Evolutionary conservation across 371 early-diverging fungal genomes (phyloP).

Genomic region (Mortierella sp.): DNA sequence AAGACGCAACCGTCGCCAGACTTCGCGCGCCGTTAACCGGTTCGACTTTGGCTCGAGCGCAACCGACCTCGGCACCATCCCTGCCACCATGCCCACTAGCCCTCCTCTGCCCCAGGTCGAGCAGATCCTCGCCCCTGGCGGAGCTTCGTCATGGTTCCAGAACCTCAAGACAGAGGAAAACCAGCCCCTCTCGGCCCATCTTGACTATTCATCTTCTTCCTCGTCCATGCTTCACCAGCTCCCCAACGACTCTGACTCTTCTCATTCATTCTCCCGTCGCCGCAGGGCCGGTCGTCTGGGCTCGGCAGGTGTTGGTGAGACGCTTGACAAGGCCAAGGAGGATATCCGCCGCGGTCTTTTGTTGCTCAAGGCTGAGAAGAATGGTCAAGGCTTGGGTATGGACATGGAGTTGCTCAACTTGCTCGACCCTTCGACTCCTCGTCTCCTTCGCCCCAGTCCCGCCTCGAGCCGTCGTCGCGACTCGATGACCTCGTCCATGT

Average conservation of each 20-base stretch:
- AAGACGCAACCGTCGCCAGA: constrained; percentile 39
- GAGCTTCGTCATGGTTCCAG: constrained; percentile 50
- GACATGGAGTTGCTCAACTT: constrained; percentile 51
- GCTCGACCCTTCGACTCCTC: constrained; percentile 55
- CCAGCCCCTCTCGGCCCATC: constrained; percentile 36
- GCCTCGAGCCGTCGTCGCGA: constrained; percentile 38
- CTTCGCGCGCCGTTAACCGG: constrained; percentile 30
- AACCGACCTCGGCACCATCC: constrained; percentile 13
- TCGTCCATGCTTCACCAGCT: constrained; percentile 26
- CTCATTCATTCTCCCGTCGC: constrained; percentile 36
- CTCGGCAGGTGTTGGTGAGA: constrained; percentile 59
- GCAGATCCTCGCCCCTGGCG: constrained; percentile 26
- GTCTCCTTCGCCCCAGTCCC: constrained; percentile 48
- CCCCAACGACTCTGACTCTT: constrained; percentile 44
- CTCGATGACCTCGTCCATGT: constrained; percentile 43
- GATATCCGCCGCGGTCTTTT: constrained; percentile 64
- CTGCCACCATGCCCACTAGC: constrained; percentile 33
- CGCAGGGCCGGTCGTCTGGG: constrained; percentile 40
- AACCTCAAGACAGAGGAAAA: constrained; percentile 48
- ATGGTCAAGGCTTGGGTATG: constrained; percentile 35
- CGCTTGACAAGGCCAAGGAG: constrained; percentile 69
- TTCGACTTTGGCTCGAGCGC: constrained; percentile 36
- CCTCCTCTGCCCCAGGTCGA: constrained; percentile 38
- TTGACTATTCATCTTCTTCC: constrained; percentile 29
- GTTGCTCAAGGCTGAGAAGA: constrained; percentile 52